A percentile compares a stretch with the other conserved stretches of the same genome.
phyloP scores from a whole-genome alignment of 768 basidiomycete species.

The Xerocomus potaroensis region DNA sequence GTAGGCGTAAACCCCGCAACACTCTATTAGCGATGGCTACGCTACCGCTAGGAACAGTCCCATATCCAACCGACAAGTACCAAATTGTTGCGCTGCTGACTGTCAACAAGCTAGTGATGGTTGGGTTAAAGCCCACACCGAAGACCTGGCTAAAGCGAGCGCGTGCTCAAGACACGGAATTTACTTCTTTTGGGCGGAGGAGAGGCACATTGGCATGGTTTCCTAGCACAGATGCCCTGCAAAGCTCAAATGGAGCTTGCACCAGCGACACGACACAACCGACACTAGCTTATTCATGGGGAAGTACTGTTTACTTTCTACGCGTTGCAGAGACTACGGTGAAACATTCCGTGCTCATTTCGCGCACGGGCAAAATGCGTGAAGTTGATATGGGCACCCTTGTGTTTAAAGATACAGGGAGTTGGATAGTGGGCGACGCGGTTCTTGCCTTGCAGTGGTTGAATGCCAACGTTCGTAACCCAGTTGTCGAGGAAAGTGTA shows the following conservation, averaged over 20 bases:
- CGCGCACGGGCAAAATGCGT: slow-evolving; percentile 56
- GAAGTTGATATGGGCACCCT: slow-evolving; percentile 63
- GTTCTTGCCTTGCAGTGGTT: slow-evolving; percentile 84
- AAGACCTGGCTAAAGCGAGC: slow-evolving; percentile 86
- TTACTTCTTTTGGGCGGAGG: slow-evolving; percentile 42
- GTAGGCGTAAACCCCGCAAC: slow-evolving; percentile 51
- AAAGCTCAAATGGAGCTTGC: slow-evolving; percentile 19
- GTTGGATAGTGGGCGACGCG: slow-evolving; percentile 57
- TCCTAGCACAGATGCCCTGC: slow-evolving; percentile 47
- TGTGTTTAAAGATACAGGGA: slow-evolving; percentile 54
- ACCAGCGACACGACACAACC: slow-evolving; percentile 46
- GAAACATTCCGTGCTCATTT: slow-evolving; percentile 45
- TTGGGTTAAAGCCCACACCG: slow-evolving; percentile 87
- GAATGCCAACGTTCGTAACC: slow-evolving; percentile 73
- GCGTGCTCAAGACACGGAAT: slow-evolving; percentile 46
- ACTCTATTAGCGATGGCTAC: slow-evolving; percentile 77
- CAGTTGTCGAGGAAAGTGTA: slow-evolving; percentile 6
- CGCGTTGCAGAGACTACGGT: slow-evolving; percentile 58
- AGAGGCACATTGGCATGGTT: slow-evolving; percentile 79
- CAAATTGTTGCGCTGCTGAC: slow-evolving; percentile 84
- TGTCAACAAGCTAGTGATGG: slow-evolving; percentile 85
- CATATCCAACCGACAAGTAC: slow-evolving; percentile 75
- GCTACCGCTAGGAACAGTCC: slow-evolving; percentile 70
- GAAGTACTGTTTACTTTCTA: slow-evolving; percentile 57
- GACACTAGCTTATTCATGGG: slow-evolving; percentile 84